Conservation (phyloP, 257 asterid species). For the Buddleja alternifolia region DNA sequence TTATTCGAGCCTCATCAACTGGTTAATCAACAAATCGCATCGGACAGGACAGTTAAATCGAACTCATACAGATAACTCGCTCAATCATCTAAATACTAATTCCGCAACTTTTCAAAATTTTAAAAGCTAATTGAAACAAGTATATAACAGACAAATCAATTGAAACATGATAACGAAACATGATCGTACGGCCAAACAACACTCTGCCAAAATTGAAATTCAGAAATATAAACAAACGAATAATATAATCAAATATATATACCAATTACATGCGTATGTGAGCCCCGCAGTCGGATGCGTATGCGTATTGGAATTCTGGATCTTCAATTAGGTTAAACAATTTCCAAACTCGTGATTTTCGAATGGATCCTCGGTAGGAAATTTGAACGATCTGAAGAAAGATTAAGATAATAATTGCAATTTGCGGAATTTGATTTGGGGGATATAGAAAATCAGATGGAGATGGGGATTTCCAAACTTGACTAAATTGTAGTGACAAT, state of each 20-base stretch:
- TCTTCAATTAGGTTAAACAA: conserved; percentile 21
- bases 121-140: not conserved
- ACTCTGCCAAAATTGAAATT: conserved; percentile 17
- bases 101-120: not conserved
- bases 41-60: too few relatives aligned
- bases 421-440: conserved; percentile 22
- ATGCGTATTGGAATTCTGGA: conserved; percentile 5
- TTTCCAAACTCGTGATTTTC: conserved; percentile 13
- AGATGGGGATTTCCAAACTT: conserved; percentile 23
- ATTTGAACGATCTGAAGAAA: conserved; percentile 24
- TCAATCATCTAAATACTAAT: not conserved
- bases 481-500: too few relatives aligned
- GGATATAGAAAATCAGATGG: conserved; percentile 15
- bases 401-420: conserved; percentile 16
- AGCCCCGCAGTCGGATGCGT: conserved; percentile 26
- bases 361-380: conserved; percentile 25
- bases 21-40: too few relatives aligned
- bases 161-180: conserved; percentile 4
- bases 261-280: conserved; percentile 40
- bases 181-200: not conserved
- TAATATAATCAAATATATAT: conserved; percentile 24
- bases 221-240: not conserved
- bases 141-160: conserved; percentile 9
- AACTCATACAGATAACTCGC: not conserved
- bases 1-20: too few relatives aligned